These are phyloP conservation scores for Boletus sensibilis DNA, from an alignment of 768 basidiomycete species.

Conservation along the genomic window DNA sequence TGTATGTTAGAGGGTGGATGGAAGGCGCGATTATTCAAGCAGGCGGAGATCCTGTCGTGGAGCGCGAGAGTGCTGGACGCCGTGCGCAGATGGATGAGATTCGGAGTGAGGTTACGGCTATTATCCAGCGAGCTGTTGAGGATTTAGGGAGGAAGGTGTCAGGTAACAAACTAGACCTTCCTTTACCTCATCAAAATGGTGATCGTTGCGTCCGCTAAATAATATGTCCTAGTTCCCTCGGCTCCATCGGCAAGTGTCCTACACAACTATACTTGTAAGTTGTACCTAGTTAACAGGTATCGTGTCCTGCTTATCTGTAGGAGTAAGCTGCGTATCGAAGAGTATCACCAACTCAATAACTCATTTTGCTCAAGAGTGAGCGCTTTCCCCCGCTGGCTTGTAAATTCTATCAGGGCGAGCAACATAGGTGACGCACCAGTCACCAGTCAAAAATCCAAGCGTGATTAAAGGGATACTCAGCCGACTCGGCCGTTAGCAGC, in stretches of 20 bases:
- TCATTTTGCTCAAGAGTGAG: neutral
- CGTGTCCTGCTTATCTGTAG: neutral
- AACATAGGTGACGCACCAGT: neutral
- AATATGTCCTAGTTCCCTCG: neutral
- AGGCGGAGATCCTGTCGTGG: conserved; percentile 2
- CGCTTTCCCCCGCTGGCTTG: neutral
- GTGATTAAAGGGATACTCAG: neutral
- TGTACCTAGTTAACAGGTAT: neutral
- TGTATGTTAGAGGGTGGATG: conserved; percentile 15
- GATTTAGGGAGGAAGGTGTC: conserved; percentile 51
- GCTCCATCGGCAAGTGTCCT: neutral
- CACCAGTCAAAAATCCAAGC: neutral
- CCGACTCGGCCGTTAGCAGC: no score
- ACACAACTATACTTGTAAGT: neutral
- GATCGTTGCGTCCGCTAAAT: neutral
- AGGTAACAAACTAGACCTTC: conserved; percentile 34
- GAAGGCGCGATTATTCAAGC: conserved; percentile 1
- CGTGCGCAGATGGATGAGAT: conserved; percentile 36
- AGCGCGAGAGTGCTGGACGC: conserved; percentile 3
- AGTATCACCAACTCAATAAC: neutral
- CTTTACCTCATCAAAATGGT: neutral
- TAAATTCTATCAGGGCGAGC: neutral
- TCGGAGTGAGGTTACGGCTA: conserved; percentile 53
- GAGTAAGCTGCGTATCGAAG: neutral
- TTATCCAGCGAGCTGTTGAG: conserved; percentile 54